Percentiles rank a stretch among this genome's conserved stretches.
These are phyloP conservation scores for Voacanga thouarsii DNA, from an alignment of 257 asterid species.

Conservation along the genomic window DNA sequence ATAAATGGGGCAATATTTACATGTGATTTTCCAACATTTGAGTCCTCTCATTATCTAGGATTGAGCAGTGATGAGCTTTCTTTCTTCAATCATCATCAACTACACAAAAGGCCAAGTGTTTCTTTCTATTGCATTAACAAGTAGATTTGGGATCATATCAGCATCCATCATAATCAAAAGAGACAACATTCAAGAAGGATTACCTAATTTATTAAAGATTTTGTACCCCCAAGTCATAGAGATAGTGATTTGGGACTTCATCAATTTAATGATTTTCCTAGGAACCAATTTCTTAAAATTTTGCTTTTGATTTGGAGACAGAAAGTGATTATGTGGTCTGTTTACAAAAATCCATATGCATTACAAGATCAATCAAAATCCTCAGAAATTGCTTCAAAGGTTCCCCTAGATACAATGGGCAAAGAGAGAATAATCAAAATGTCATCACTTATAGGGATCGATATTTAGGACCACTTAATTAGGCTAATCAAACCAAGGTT, in stretches of 20 bases:
- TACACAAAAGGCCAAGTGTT: not conserved
- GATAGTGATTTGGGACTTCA: not conserved
- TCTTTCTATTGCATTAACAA: too few species aligned
- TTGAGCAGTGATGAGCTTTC: not conserved
- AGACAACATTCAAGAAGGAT: not conserved
- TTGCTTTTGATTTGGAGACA: not conserved
- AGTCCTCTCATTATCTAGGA: not conserved
- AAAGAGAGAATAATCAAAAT: not conserved
- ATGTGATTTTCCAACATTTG: not conserved
- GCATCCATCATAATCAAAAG: not conserved
- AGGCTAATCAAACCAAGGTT: too few species aligned
- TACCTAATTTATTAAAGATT: not conserved
- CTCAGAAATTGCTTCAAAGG: not conserved
- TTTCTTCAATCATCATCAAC: not conserved
- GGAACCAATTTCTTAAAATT: not conserved
- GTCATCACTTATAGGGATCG: not conserved
- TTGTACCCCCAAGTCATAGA: not conserved
- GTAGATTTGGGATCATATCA: not conserved
- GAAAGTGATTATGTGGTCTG: not conserved
- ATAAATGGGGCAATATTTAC: not conserved
- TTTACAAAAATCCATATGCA: not conserved
- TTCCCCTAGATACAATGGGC: not conserved
- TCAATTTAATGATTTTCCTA: not conserved
- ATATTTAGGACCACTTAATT: not conserved
- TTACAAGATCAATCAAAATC: not conserved